These are phyloP conservation scores for Gaultheria prostrata DNA, from an alignment of 148 eudicot species.

Conservation along the genomic window DNA sequence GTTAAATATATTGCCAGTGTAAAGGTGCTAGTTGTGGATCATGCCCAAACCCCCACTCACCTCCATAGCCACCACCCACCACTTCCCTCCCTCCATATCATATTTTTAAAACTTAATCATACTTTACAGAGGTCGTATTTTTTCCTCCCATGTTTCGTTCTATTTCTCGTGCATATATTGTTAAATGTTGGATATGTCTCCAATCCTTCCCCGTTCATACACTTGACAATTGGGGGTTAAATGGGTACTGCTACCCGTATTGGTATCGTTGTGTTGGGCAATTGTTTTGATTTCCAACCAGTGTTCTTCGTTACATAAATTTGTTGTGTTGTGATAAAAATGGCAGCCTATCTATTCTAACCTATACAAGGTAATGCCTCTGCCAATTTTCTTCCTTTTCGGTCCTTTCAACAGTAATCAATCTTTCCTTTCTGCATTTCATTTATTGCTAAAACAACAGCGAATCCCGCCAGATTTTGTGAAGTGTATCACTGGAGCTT, in stretches of 20 bases:
- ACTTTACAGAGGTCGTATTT: not conserved
- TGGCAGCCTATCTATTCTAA: not conserved
- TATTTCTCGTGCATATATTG: not conserved
- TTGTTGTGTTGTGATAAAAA: not conserved
- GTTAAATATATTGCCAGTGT: too few relatives aligned
- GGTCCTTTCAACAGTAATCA: not conserved
- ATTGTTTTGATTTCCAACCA: not conserved
- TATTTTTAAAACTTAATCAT: too few relatives aligned
- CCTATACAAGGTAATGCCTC: not conserved
- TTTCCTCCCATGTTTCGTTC: not conserved
- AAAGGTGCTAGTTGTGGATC: too few relatives aligned
- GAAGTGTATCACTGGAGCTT: not conserved
- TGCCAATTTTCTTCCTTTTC: not conserved
- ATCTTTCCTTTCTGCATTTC: not conserved
- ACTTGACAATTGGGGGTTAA: not conserved
- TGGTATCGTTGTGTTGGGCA: not conserved
- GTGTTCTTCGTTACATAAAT: not conserved
- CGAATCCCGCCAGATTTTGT: slow-evolving; percentile 14
- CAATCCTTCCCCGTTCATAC: not conserved
- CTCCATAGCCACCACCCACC: too few relatives aligned
- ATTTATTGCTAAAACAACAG: slow-evolving; percentile 3
- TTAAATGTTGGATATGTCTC: not conserved
- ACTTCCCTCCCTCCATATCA: too few relatives aligned
- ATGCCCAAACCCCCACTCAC: too few relatives aligned
- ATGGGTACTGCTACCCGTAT: not conserved